A percentile compares a stretch with the other conserved stretches of the same genome.
phyloP scores from a whole-genome alignment of 2,329 filamentous ascomycete species.

The Alternaria longipes region DNA sequence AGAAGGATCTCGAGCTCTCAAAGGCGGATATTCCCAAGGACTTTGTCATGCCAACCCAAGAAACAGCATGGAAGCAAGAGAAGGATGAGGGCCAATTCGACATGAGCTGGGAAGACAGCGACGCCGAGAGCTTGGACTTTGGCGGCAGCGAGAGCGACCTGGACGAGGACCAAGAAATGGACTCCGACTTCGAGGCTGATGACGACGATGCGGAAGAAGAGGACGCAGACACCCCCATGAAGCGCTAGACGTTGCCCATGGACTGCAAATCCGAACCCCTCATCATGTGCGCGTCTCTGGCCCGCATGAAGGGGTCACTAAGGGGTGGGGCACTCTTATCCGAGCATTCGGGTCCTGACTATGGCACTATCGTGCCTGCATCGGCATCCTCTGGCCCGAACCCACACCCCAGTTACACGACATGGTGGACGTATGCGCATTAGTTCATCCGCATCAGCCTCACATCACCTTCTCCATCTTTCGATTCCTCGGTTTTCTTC shows the following conservation, averaged over 20 bases:
- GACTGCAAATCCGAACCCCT: background rate
- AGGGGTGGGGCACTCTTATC: constrained; percentile 1
- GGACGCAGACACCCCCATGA: constrained; percentile 31
- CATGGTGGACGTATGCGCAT: constrained; percentile 7
- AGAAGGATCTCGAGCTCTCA: constrained; percentile 74
- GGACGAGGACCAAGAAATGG: constrained; percentile 67
- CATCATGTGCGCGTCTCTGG: background rate
- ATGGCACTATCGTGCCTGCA: background rate
- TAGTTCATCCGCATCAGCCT: constrained; percentile 11
- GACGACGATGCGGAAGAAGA: constrained; percentile 45
- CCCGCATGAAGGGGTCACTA: background rate
- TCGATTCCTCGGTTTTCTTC: constrained; percentile 11
- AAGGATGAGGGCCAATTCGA: constrained; percentile 70
- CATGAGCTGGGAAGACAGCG: constrained; percentile 57
- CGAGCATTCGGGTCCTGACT: background rate
- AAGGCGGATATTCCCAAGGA: constrained; percentile 81
- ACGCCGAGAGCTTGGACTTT: constrained; percentile 69
- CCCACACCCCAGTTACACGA: background rate
- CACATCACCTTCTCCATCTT: constrained; percentile 1
- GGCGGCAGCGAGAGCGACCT: constrained; percentile 68
- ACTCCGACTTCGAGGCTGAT: constrained; percentile 66
- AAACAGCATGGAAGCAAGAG: constrained; percentile 69
- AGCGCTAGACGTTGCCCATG: constrained; percentile 8
- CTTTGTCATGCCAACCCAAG: constrained; percentile 81
- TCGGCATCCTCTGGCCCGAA: background rate